phyloP scores from a whole-genome alignment of 768 basidiomycete genomes.

The Pleurotus eryngii region DNA sequence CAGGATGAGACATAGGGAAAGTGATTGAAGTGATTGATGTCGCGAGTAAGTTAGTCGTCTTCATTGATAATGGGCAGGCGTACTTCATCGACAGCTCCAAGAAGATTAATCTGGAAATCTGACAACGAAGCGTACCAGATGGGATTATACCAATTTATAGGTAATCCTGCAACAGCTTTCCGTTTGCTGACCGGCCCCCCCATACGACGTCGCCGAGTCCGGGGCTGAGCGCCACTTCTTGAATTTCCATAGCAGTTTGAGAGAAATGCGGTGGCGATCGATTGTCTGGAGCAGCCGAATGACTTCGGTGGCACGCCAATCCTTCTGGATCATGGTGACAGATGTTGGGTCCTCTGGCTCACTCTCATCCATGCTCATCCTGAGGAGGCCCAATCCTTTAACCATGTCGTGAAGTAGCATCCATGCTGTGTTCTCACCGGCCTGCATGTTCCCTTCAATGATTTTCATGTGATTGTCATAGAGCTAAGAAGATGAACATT shows the following conservation, averaged over 20 bases:
- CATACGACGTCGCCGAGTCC: background rate
- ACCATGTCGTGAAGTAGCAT: background rate
- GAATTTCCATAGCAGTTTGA: background rate
- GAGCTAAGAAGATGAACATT: no score
- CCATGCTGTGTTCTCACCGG: background rate
- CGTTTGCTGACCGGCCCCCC: background rate
- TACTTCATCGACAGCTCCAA: background rate
- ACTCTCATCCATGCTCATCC: background rate
- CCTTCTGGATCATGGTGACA: background rate
- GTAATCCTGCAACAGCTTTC: background rate
- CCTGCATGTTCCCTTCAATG: no score
- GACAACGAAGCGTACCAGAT: background rate
- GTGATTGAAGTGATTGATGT: no score
- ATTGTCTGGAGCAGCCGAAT: background rate
- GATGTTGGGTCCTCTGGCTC: background rate
- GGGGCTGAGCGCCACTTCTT: background rate
- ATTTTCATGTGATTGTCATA: no score
- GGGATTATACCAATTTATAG: background rate
- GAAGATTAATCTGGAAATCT: background rate
- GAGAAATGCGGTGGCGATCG: background rate
- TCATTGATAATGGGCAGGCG: background rate
- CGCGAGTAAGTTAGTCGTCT: background rate
- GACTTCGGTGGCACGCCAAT: background rate
- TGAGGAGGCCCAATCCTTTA: background rate
- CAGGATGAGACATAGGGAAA: no score